Evolutionary conservation across 2,329 filamentous ascomycete genomes (phyloP).

Genomic region (Calonectria naviculata): DNA sequence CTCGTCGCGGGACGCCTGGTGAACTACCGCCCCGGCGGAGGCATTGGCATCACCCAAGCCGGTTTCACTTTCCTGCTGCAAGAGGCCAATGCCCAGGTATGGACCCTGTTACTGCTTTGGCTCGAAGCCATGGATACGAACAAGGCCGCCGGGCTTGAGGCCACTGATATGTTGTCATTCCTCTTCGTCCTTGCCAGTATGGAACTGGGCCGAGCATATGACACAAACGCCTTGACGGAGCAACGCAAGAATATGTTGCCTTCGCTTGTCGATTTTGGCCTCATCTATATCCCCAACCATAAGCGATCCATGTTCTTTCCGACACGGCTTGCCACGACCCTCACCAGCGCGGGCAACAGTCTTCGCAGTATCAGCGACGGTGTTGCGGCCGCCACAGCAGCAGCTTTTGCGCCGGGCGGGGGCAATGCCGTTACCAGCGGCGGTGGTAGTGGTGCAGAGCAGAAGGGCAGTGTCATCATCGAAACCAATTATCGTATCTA

Average conservation of each 20-base stretch:
- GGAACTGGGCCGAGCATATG: conserved; percentile 91
- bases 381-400: conserved; percentile 73
- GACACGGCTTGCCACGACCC: conserved; percentile 91
- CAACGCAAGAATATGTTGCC: conserved; percentile 91
- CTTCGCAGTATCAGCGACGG: conserved; percentile 77
- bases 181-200: conserved; percentile 95
- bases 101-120: conserved; percentile 94
- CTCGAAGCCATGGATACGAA: conserved; percentile 80
- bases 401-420: conserved; percentile 51
- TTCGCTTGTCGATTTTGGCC: conserved; percentile 90
- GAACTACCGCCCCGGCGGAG: conserved; percentile 71
- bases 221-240: conserved; percentile 83
- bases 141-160: conserved; percentile 76
- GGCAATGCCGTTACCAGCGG: conserved; percentile 43
- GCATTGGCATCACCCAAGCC: conserved; percentile 85
- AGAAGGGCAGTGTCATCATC: conserved; percentile 89
- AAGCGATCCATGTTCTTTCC: conserved; percentile 80
- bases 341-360: conserved; percentile 84
- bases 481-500: conserved; percentile 99
- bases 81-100: conserved; percentile 96
- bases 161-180: conserved; percentile 94
- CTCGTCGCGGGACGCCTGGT: conserved; percentile 86
- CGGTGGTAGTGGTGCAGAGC: conserved; percentile 52
- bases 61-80: conserved; percentile 96
- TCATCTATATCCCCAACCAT: conserved; percentile 78